Conservation (phyloP, 306 rosid genomes). For the Pyrus communis region DNA sequence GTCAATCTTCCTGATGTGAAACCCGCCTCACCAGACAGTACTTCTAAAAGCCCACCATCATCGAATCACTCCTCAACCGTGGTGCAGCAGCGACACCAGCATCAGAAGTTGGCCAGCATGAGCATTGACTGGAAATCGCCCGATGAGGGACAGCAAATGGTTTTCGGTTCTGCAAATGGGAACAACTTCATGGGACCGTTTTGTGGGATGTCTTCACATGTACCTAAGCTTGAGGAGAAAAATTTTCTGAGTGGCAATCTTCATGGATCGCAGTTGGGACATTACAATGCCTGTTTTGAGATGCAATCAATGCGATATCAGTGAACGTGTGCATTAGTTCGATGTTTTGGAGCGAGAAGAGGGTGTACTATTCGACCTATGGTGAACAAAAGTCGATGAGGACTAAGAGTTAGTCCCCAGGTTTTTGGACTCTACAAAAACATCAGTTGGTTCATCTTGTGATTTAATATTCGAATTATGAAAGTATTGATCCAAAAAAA, state of each 20-base stretch:
- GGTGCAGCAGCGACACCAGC: conserved; percentile 33
- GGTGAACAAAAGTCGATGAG: conserved; percentile 45
- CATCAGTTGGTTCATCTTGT: conserved; percentile 26
- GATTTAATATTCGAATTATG: conserved; percentile 25
- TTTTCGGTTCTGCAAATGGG: conserved; percentile 35
- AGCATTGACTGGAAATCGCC: conserved; percentile 38
- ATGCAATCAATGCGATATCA: conserved; percentile 49
- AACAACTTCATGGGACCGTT: conserved; percentile 41
- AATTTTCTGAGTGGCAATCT: conserved; percentile 33
- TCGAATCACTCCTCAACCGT: conserved; percentile 20
- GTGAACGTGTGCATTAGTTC: conserved; percentile 22
- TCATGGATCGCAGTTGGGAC: conserved; percentile 42
- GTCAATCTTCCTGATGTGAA: conserved; percentile 49
- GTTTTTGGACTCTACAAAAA: conserved; percentile 29
- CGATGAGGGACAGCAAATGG: conserved; percentile 28
- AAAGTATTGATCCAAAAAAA: conserved; percentile 14
- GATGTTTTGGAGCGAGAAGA: conserved; percentile 13
- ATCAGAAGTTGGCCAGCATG: conserved; percentile 19
- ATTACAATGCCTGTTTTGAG: conserved; percentile 41
- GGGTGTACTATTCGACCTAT: conserved; percentile 10
- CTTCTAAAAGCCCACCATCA: conserved; percentile 23
- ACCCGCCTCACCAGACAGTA: conserved; percentile 30
- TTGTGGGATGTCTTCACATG: conserved; percentile 48
- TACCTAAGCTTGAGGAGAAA: conserved; percentile 44
- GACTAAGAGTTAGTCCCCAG: conserved; percentile 34